Percentiles rank a stretch among this genome's conserved stretches.
Conservation (phyloP, 768 basidiomycete species). For the Rubroboletus pulcherrimus region DNA sequence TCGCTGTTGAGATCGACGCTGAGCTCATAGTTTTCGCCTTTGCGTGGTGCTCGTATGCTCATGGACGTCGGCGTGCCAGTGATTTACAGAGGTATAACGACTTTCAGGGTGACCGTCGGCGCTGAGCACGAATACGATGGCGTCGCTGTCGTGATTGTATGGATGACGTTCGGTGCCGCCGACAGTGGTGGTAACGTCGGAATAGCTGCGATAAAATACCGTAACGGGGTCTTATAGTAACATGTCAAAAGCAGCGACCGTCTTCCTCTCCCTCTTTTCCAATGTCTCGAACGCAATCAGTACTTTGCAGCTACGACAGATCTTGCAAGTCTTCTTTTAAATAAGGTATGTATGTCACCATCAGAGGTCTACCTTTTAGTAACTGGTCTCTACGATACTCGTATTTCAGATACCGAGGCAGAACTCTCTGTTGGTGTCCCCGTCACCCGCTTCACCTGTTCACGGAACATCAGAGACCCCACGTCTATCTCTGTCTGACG, state of each 20-base stretch:
- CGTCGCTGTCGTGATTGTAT: not conserved
- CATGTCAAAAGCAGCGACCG: too few species aligned
- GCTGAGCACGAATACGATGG: not conserved
- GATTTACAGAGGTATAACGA: not conserved
- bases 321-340: not conserved
- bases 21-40: conserved; percentile 97
- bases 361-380: too few species aligned
- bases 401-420: too few species aligned
- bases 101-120: not conserved
- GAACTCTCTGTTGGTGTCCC: too few species aligned
- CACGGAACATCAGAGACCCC: not conserved
- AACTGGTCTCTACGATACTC: too few species aligned
- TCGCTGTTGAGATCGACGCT: conserved; percentile 96
- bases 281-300: not conserved
- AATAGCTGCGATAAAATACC: not conserved
- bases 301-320: not conserved
- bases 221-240: too few species aligned
- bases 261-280: not conserved
- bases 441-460: too few species aligned
- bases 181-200: not conserved
- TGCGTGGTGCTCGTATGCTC: conserved; percentile 55
- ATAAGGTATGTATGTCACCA: not conserved
- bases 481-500: not conserved
- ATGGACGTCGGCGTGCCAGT: conserved; percentile 22
- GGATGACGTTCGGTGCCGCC: not conserved